Conservation (phyloP, 495 filamentous ascomycete genomes). For the Parathielavia hyrcaniae region DNA sequence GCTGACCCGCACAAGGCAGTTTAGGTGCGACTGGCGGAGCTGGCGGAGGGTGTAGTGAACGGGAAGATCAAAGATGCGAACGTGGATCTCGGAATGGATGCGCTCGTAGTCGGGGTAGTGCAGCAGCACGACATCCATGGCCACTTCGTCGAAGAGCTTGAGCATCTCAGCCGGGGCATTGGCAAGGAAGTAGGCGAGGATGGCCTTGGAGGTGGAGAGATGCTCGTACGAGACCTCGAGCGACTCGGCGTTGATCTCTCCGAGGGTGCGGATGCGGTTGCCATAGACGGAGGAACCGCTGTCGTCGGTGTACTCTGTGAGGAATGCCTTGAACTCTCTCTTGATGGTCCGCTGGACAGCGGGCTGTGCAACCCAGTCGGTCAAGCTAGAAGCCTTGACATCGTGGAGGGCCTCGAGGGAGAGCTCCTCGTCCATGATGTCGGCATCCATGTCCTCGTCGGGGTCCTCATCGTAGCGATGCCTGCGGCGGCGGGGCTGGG, state of each 20-base stretch:
- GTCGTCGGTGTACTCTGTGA: slow-evolving; percentile 91
- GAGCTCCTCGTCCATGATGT: slow-evolving; percentile 91
- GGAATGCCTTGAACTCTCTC: slow-evolving; percentile 92
- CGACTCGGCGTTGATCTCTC: slow-evolving; percentile 93
- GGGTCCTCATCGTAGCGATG: slow-evolving; percentile 89
- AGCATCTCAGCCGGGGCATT: slow-evolving; percentile 91
- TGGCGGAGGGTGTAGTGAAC: slow-evolving; percentile 95
- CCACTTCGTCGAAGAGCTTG: slow-evolving; percentile 94
- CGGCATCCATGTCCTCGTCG: slow-evolving; percentile 83
- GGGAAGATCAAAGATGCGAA: slow-evolving; percentile 91
- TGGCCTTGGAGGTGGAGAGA: slow-evolving; percentile 81
- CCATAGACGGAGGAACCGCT: slow-evolving; percentile 88
- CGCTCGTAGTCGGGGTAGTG: slow-evolving; percentile 97
- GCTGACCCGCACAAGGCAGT: slow-evolving; percentile 89
- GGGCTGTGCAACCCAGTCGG: slow-evolving; percentile 89
- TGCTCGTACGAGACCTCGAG: slow-evolving; percentile 96
- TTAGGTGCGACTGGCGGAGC: slow-evolving; percentile 91
- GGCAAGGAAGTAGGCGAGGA: slow-evolving; percentile 93
- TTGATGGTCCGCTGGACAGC: slow-evolving; percentile 90
- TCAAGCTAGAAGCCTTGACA: slow-evolving; percentile 85
- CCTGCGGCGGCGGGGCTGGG: slow-evolving; percentile 70
- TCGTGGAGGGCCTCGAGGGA: slow-evolving; percentile 87
- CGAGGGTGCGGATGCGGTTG: slow-evolving; percentile 82
- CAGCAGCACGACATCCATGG: slow-evolving; percentile 88
- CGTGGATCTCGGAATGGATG: slow-evolving; percentile 96